These are phyloP conservation scores for Ustilago curta DNA, from an alignment of 1,284 basidiomycete genomes.

Conservation along the genomic window DNA sequence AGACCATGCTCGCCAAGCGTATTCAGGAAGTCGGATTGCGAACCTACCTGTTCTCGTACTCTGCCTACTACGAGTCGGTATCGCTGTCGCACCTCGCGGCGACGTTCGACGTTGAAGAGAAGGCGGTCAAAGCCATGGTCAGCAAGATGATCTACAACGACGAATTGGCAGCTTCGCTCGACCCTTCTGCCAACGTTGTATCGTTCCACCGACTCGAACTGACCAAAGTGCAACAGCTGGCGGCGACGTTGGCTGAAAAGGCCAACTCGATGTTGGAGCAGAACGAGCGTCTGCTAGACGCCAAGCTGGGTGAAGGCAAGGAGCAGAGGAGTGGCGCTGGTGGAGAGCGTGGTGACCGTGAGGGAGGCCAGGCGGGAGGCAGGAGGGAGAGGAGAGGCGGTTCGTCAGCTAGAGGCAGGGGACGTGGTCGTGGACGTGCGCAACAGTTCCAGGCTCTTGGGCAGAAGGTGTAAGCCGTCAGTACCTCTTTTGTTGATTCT, in stretches of 20 bases:
- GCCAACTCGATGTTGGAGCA: constrained; percentile 88
- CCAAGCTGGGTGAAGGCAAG: constrained; percentile 77
- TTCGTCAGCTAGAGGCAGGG: constrained; percentile 55
- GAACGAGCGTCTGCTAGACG: constrained; percentile 93
- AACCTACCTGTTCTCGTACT: constrained; percentile 98
- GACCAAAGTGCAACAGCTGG: constrained; percentile 71
- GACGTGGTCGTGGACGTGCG: constrained; percentile 62
- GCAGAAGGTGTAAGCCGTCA: constrained; percentile 56
- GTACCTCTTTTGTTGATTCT: background rate
- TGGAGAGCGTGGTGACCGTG: constrained; percentile 46
- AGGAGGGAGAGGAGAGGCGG: constrained; percentile 62
- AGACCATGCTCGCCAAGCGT: constrained; percentile 93
- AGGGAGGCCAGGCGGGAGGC: constrained; percentile 51
- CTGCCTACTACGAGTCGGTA: constrained; percentile 90
- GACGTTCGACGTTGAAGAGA: constrained; percentile 85
- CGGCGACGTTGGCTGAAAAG: constrained; percentile 80
- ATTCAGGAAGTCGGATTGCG: constrained; percentile 97
- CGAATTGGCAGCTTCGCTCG: constrained; percentile 91
- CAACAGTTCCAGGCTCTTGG: constrained; percentile 63
- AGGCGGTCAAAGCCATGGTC: constrained; percentile 88
- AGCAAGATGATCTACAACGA: constrained; percentile 99
- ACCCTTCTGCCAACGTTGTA: constrained; percentile 84
- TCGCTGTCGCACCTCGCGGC: constrained; percentile 86
- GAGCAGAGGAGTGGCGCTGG: constrained; percentile 42
- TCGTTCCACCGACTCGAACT: constrained; percentile 90